A percentile compares a stretch with the other conserved stretches of the same genome.
Evolutionary conservation across 2,329 filamentous ascomycete genomes (phyloP).

Genomic region (Meredithiella fracta): DNA sequence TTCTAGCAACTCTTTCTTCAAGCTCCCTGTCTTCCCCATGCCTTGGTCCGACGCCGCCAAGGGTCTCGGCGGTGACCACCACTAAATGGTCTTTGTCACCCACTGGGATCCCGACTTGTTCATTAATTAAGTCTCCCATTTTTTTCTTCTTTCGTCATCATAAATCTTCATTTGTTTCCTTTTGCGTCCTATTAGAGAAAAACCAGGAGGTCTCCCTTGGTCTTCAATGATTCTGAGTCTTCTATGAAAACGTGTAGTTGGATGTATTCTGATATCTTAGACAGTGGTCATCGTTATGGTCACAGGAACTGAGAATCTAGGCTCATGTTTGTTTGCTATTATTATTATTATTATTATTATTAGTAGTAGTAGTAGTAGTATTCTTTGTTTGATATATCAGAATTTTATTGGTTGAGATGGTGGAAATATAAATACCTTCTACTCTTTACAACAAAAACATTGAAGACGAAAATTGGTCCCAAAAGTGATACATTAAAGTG

Average conservation of each 20-base stretch:
- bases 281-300: neutral
- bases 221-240: too few species aligned
- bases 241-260: neutral
- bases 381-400: neutral
- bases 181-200: neutral
- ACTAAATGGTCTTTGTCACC: constrained; percentile 6
- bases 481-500: too few species aligned
- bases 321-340: neutral
- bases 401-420: neutral
- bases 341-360: neutral
- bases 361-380: too few species aligned
- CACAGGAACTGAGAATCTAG: neutral
- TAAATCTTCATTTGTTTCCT: neutral
- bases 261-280: neutral
- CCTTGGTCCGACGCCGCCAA: constrained; percentile 62
- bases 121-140: neutral
- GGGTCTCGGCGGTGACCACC: constrained; percentile 24
- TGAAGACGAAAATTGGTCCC: neutral
- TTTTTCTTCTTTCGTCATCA: neutral
- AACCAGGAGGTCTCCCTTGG: neutral
- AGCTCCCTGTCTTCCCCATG: constrained; percentile 84
- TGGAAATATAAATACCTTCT: constrained; percentile 3
- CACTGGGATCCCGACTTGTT: neutral
- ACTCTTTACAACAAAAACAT: neutral
- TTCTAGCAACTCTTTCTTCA: constrained; percentile 66